Conservation (phyloP, 2,329 filamentous ascomycete species). For the Podosphaera xanthii region DNA sequence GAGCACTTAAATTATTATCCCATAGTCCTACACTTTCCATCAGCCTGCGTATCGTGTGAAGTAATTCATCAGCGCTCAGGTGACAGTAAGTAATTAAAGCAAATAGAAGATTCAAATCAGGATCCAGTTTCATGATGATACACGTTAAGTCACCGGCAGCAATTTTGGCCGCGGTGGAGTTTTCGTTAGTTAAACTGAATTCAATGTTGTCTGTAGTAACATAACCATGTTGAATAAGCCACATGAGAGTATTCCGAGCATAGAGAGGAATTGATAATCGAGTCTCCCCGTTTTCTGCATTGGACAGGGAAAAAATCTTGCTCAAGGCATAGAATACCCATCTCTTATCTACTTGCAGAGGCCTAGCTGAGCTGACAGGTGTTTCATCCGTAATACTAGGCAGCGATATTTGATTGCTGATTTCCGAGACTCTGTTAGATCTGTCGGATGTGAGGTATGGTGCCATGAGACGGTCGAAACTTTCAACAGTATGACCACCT, state of each 20-base stretch:
- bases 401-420: slow-evolving; percentile 8
- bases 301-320: slow-evolving; percentile 21
- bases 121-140: slow-evolving; percentile 41
- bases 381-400: slow-evolving; percentile 4
- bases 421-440: slow-evolving; percentile 13
- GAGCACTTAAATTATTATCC: slow-evolving; percentile 5
- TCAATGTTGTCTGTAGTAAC: slow-evolving; percentile 35
- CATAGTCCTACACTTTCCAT: slow-evolving; percentile 45
- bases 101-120: slow-evolving; percentile 41
- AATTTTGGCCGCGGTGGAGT: slow-evolving; percentile 18
- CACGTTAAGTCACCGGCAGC: slow-evolving; percentile 37
- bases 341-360: slow-evolving; percentile 35
- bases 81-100: slow-evolving; percentile 42
- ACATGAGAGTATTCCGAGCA: slow-evolving; percentile 29
- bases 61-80: slow-evolving; percentile 41
- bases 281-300: slow-evolving; percentile 4
- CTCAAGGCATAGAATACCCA: slow-evolving; percentile 34
- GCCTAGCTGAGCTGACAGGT: slow-evolving; percentile 12
- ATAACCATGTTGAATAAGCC: slow-evolving; percentile 36
- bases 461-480: slow-evolving; percentile 21
- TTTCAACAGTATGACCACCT: slow-evolving; percentile 15
- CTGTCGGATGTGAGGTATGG: slow-evolving; percentile 16
- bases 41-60: slow-evolving; percentile 39
- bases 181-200: slow-evolving; percentile 29
- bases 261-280: slow-evolving; percentile 21